Evolutionary conservation across 2,329 filamentous ascomycete species (phyloP).

Genomic region (Colletotrichum spaethianum): DNA sequence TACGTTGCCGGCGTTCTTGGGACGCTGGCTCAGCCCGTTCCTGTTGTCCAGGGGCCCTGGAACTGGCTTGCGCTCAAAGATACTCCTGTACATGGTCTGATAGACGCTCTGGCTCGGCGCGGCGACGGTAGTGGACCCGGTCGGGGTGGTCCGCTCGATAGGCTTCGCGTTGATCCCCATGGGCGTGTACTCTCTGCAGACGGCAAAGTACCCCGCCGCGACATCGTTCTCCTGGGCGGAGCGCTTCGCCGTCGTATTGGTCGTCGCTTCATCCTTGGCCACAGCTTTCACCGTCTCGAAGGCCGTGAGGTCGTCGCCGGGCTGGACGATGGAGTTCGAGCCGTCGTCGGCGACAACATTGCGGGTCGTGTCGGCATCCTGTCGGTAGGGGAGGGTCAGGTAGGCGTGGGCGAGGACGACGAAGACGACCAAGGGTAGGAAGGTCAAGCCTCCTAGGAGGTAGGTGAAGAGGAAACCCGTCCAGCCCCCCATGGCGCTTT

Average conservation of each 20-base stretch:
- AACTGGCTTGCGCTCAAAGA: slow-evolving; percentile 84
- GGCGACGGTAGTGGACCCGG: slow-evolving; percentile 80
- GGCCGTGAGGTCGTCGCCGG: slow-evolving; percentile 75
- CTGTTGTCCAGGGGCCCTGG: slow-evolving; percentile 63
- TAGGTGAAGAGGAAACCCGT: slow-evolving; percentile 80
- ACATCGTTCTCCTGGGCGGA: slow-evolving; percentile 78
- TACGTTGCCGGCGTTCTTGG: slow-evolving; percentile 83
- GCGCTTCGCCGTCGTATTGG: slow-evolving; percentile 60
- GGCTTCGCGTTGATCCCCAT: slow-evolving; percentile 94
- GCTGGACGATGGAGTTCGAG: slow-evolving; percentile 60
- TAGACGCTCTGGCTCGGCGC: slow-evolving; percentile 94
- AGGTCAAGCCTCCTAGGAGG: slow-evolving; percentile 88
- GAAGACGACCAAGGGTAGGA: slow-evolving; percentile 80
- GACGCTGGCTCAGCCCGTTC: slow-evolving; percentile 64
- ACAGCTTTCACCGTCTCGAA: slow-evolving; percentile 72
- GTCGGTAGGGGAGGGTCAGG: slow-evolving; percentile 73
- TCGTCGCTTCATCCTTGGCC: slow-evolving; percentile 66
- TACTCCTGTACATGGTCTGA: slow-evolving; percentile 96
- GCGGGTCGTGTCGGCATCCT: slow-evolving; percentile 53
- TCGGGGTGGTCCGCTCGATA: slow-evolving; percentile 86
- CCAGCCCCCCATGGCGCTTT: slow-evolving; percentile 64
- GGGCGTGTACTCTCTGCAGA: slow-evolving; percentile 92
- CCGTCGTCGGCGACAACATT: slow-evolving; percentile 52
- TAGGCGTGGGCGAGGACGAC: slow-evolving; percentile 77
- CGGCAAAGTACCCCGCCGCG: slow-evolving; percentile 93